phyloP scores from a whole-genome alignment of 352 stramenopile species.

The Pythium dissimile region DNA sequence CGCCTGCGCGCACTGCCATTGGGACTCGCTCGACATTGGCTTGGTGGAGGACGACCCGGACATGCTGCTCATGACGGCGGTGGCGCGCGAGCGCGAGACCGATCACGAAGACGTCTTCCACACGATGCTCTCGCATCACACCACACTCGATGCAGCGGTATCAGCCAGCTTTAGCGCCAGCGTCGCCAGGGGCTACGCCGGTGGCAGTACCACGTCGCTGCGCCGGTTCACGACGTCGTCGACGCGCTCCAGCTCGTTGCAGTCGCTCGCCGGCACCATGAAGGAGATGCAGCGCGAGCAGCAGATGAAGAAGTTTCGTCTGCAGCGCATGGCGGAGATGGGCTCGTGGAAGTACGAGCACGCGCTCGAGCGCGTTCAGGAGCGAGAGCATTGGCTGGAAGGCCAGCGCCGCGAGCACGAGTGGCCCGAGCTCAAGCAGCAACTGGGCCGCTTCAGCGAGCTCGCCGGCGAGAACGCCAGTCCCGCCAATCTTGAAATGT shows the following conservation, averaged over 20 bases:
- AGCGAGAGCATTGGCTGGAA: constrained; percentile 58
- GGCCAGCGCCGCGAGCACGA: constrained; percentile 54
- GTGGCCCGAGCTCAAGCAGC: constrained; percentile 51
- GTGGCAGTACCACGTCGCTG: not conserved
- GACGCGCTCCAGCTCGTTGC: constrained; percentile 29
- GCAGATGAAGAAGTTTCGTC: constrained; percentile 77
- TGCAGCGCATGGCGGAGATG: constrained; percentile 68
- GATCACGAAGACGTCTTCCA: constrained; percentile 76
- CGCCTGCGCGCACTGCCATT: constrained; percentile 79
- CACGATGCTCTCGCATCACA: constrained; percentile 57
- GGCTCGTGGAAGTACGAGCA: constrained; percentile 74
- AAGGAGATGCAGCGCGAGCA: constrained; percentile 80
- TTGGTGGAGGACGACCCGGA: constrained; percentile 79
- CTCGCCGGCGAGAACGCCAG: constrained; percentile 11
- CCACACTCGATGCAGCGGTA: constrained; percentile 18
- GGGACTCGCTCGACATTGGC: constrained; percentile 70
- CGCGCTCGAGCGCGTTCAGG: constrained; percentile 39
- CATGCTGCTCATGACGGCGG: constrained; percentile 74
- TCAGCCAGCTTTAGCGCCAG: constrained; percentile 6
- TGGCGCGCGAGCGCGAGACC: constrained; percentile 70
- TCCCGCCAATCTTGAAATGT: constrained; percentile 24
- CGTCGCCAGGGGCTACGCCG: not conserved
- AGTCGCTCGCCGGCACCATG: constrained; percentile 61
- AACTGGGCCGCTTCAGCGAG: constrained; percentile 28
- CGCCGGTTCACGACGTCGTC: not conserved